Base-by-base conservation (phyloP, 1,139 yeast genomes). In the Blastobotrys proliferans region DNA sequence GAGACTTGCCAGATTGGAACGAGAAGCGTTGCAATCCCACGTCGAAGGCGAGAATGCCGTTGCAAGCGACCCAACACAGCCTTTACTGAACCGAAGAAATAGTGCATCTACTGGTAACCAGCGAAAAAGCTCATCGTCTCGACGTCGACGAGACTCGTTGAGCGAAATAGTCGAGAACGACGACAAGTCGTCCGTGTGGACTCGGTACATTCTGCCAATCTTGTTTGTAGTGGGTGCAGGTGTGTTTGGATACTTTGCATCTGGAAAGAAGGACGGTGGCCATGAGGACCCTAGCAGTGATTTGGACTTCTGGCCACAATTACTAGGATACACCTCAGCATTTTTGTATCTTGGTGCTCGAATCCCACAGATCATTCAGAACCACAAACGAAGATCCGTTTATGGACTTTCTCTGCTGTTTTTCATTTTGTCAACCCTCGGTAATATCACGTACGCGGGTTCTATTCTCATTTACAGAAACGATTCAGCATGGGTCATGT, bases 321-420 rank as follows among this genome's bases (percentile, higher is more conserved):
- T 81, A 4, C 68, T 81, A 52, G 94, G 94, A 6, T 85, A 84
- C 62, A 54, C 77, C 4, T 79, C 88, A 3, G 94, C 94, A 0
- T 51, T 69, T 1, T 68, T 84, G 42, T 84, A 84, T 59, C 70
- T 84, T 52, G 81, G 86, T 6, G 94, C 94, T 1, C 69, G 94
- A 49, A 73, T 84, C 44, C 94, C 94, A 1, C 94, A 84, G 62
- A 84, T 84, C 47, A 63, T 79, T 48, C 87, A 81, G 58, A 84
- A 84, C 62, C 75, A 82, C 62, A 60, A 64, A 45, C 72, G 87
- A 50, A 76, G 79, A 53, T 81, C 90, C 10, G 87, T 83, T 30
- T 76, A 78, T 49, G 94, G 94, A 1, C 73, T 84, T 46, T 80
- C 88, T 50, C 70, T 84, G 51, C 70, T 84, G 43, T 84, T 84